Base-by-base conservation (phyloP, 2,329 filamentous ascomycete genomes). In the Apiospora saccharicola region DNA sequence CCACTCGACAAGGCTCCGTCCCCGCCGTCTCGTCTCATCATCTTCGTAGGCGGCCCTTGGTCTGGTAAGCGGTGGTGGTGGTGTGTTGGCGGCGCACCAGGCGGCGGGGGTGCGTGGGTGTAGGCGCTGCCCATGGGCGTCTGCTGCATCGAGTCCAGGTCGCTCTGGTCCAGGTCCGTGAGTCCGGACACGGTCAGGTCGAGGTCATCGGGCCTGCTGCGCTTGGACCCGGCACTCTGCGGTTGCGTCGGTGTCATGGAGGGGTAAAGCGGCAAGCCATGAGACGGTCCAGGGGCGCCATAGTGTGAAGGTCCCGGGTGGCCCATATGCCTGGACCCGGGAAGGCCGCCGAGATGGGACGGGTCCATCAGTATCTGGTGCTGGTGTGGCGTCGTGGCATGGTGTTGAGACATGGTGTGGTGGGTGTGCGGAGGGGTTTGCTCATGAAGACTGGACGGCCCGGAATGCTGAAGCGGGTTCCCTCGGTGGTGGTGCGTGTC, bases 31-130 rank as follows among this genome's bases (percentile, higher is more conserved):
- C 90, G 86, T 76, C 90, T 86, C 84, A 91, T 87, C 83, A 93
- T 87, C 82, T 93, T 93, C 70, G 88, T 87, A 24, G 92, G 90
- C 30, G 91, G 90, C 14, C 90, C 90, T 74, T 93, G 91, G 75
- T 94, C 91, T 68, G 94, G 94, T 49, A 95, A 87, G 57, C 92
- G 91, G 77, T 95, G 94, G 78, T 98, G 95, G 78, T 96, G 94
- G 79, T 97, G 94, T 67, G 89, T 90, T 49, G 89, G 88, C 34
- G 85, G 83, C 47, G 85, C 84, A 37, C 83, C 79, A 22, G 68
- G 47, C 71, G 86, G 79, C 30, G 57, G 57, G 3, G 57, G 57
- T 70, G 85, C 78, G 77, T 88, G 83, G 73, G 84, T 83, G 73
- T 90, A 89, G 14, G 85, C 82, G 24, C 83, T 83, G n/a, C 87